Evolutionary conservation across 176 grass and related monocot genomes (phyloP), one percentile per base, ranked within the genome.

Genomic region (Eragrostis nindensis): DNA sequence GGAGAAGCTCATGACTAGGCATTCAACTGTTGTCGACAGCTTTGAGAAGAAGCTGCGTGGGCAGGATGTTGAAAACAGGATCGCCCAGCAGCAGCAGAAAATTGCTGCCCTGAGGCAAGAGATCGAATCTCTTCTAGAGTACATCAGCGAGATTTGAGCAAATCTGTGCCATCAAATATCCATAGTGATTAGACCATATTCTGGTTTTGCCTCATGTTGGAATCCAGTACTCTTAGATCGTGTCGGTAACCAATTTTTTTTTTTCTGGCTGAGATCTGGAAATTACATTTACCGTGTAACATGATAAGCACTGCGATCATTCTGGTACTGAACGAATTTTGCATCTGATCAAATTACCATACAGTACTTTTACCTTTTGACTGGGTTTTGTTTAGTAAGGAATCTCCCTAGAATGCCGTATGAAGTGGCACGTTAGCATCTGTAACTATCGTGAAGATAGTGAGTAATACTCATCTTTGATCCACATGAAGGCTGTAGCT

Each of bases 21-120:
- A 99, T 83, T 86, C 97, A 67, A 96, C 93, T 0, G 93, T 96
- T 17, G 90, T 95, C 1, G 97, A 99, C 52, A 90, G 90, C 73
- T 93, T 99, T 50, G 93, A 99, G 87, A 99, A 93, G 87, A 99
- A 99, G 83, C 59, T 86, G n/a, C 84, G 92, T 4, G 89, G 93
- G 15, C 91, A 92, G 86, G 97, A 99, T 5, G 52, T 93, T 47
- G 97, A 95, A 57, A 95, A 92, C 76, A 85, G 89, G 68, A 90
- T 99, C 83, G 91, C 82, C 50, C 39, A 85, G 30, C 97, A 95
- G 82, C 88, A 91, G 79, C 97, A 92, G 86, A 96, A 95, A 87
- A 79, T 96, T 70, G 61, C 84, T 56, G 70, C 85, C 22, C 52
- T 99, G 76, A 88, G 90, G 60, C 88, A 93, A 80, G 97, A 99